Evolutionary conservation across 768 basidiomycete species (phyloP).

Genomic region (Amanita inopinata): DNA sequence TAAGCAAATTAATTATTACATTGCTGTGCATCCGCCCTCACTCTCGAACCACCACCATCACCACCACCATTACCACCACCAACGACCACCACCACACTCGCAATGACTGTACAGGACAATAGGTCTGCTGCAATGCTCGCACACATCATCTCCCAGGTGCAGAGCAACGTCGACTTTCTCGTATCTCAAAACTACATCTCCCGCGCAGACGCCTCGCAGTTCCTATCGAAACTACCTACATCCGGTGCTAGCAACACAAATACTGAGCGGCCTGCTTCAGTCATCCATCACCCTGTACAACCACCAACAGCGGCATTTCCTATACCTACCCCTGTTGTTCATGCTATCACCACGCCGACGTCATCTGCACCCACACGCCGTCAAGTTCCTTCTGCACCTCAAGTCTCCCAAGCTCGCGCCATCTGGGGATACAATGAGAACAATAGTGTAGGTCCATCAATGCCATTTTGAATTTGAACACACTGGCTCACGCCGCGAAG

Average conservation of each 20-base stretch:
- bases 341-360: constrained; percentile 12
- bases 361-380: constrained; percentile 9
- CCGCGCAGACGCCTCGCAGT: constrained; percentile 34
- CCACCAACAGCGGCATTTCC: constrained; percentile 10
- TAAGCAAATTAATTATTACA: no score
- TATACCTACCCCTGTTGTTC: constrained; percentile 14
- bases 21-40: no score
- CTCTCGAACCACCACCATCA: no score
- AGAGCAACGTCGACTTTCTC: constrained; percentile 48
- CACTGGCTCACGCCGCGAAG: constrained; percentile 24
- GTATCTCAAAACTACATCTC: constrained; percentile 45
- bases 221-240: constrained; percentile 41
- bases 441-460: constrained; percentile 30
- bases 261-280: background rate
- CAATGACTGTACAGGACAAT: constrained; percentile 25
- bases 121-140: constrained; percentile 40
- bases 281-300: background rate
- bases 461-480: constrained; percentile 1
- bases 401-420: constrained; percentile 36
- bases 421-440: constrained; percentile 62
- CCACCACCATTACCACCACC: no score
- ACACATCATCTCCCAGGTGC: constrained; percentile 49
- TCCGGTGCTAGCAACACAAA: background rate
- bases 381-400: constrained; percentile 13
- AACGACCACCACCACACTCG: no score